Base-by-base conservation (phyloP, 129 eudicot genomes). In the Saussurea involucrata region DNA sequence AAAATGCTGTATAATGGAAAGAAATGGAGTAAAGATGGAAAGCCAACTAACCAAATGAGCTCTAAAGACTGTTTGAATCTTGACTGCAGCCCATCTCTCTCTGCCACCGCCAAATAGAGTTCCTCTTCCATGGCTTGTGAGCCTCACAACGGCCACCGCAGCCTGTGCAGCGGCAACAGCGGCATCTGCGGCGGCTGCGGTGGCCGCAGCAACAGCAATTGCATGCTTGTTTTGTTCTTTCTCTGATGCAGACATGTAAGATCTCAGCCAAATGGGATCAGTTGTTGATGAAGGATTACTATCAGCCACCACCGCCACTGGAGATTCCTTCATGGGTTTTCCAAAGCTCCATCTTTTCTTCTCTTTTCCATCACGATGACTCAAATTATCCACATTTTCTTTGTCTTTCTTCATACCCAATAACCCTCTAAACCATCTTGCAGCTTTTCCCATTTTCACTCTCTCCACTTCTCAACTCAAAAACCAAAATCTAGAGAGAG, bases 131-230 rank as follows among this genome's bases (percentile, higher is more conserved):
- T 87, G 90, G 42, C 93, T 91, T 9, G 98, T 94, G 24, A 94
- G 87, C 53, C 97, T 83, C 15, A 94, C 96, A 27, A 94, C 98
- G 6, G 87, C 97, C 77, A 83, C 92, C 17, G 98, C 98, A 8
- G 97, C 98, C 81, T 91, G 92, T 5, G 97, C 97, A 1, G 96
- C 96, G 3, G 97, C 97, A 3, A 94, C 93, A 0, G 98, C 98
- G 0, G 98, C 98, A 34, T 91, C 97, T 12, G 98, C 96, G 0
- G 93, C 97, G 0, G 91, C 96, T 0, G 98, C 96, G 1, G 98
- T 89, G 68, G 98, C 97, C 0, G 96, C 96, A 4, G 98, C 98
- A 46, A 94, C 98, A 42, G 93, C 98, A 76, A 94, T 91, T 21
- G 98, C 98, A 71, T 91, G 96, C 69, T 87, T 89, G 76, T 73